Percentiles rank a stretch among this genome's conserved stretches.
Conservation (phyloP, 176 grass and related monocot genomes). For the Eleusine indica region DNA sequence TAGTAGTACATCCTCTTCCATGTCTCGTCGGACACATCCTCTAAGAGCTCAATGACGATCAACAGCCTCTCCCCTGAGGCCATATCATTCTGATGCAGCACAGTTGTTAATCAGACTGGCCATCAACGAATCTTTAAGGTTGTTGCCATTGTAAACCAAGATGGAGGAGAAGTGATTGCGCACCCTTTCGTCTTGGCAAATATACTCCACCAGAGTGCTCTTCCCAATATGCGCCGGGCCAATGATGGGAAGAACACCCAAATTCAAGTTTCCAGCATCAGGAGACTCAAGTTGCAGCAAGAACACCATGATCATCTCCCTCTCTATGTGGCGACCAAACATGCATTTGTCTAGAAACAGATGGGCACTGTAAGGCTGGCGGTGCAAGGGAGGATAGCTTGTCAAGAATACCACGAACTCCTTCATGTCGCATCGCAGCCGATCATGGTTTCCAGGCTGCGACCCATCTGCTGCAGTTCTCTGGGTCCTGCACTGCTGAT, state of each 20-base stretch:
- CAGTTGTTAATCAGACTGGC: neutral
- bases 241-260: neutral
- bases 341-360: neutral
- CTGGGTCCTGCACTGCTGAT: neutral
- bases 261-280: neutral
- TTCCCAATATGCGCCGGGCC: slow-evolving; percentile 3
- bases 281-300: neutral
- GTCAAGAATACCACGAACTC: neutral
- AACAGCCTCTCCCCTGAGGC: neutral
- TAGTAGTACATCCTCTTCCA: neutral
- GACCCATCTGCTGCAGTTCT: neutral
- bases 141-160: neutral
- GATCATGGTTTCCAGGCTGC: neutral
- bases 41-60: neutral
- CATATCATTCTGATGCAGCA: neutral
- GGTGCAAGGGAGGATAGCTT: neutral
- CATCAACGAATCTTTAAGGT: neutral
- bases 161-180: slow-evolving; percentile 22
- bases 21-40: neutral
- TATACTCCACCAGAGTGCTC: slow-evolving; percentile 32
- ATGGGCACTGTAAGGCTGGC: neutral
- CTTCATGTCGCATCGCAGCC: neutral
- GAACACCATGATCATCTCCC: neutral
- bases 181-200: slow-evolving; percentile 23
- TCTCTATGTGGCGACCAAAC: slow-evolving; percentile 9